phyloP scores from a whole-genome alignment of 305 asterid species.

The Plantago coronopus region DNA sequence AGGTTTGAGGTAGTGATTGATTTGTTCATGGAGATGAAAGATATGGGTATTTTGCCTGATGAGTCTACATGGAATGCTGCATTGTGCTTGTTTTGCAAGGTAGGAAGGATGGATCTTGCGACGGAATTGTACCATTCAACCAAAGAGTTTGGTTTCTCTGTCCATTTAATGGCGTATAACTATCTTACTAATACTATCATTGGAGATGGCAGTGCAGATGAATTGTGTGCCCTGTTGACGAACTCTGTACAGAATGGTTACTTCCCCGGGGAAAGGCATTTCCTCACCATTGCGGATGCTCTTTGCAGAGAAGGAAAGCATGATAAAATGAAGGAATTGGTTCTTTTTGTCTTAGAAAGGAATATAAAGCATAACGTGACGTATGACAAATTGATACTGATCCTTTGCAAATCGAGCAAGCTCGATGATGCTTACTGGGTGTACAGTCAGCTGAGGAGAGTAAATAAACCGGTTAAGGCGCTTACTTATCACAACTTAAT shows the following conservation, averaged over 20 bases:
- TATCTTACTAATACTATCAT: slow-evolving; percentile 64
- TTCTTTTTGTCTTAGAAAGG: slow-evolving; percentile 47
- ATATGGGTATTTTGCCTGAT: slow-evolving; percentile 48
- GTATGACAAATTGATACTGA: slow-evolving; percentile 53
- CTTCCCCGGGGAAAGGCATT: slow-evolving; percentile 51
- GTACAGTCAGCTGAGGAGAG: slow-evolving; percentile 43
- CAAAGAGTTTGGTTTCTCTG: slow-evolving; percentile 62
- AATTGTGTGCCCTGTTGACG: slow-evolving; percentile 47
- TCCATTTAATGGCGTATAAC: slow-evolving; percentile 65
- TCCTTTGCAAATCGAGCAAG: slow-evolving; percentile 50
- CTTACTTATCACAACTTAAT: slow-evolving; percentile 52
- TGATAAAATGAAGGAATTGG: slow-evolving; percentile 65
- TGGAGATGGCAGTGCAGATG: slow-evolving; percentile 49
- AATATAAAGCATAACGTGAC: slow-evolving; percentile 35
- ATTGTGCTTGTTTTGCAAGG: slow-evolving; percentile 76
- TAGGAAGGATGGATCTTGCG: slow-evolving; percentile 67
- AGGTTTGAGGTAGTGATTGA: slow-evolving; percentile 63
- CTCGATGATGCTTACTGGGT: slow-evolving; percentile 66
- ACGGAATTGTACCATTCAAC: slow-evolving; percentile 58
- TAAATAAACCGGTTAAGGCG: slow-evolving; percentile 30
- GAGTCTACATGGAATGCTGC: slow-evolving; percentile 61
- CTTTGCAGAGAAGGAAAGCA: slow-evolving; percentile 65
- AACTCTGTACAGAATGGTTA: slow-evolving; percentile 54
- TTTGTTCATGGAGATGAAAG: slow-evolving; percentile 74
- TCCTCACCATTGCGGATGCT: slow-evolving; percentile 50